Evolutionary conservation across 2,329 filamentous ascomycete species (phyloP).

Genomic region (Sclerotiophoma versabilis): DNA sequence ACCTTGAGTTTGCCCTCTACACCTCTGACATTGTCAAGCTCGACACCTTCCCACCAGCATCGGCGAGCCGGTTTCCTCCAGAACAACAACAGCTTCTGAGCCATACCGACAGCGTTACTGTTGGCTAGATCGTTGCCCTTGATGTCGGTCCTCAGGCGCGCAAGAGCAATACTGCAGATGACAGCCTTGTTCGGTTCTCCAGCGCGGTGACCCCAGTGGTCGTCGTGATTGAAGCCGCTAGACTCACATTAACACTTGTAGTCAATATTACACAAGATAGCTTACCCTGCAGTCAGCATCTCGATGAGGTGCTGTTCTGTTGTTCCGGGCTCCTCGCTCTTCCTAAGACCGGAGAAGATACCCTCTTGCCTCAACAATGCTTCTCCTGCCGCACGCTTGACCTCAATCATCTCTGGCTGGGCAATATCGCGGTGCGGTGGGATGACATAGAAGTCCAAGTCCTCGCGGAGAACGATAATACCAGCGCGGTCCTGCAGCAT

Average conservation of each 20-base stretch:
- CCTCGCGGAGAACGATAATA: slow-evolving; percentile 95
- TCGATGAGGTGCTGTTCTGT: slow-evolving; percentile 98
- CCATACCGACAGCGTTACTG: slow-evolving; percentile 88
- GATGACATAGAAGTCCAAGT: slow-evolving; percentile 97
- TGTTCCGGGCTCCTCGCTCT: slow-evolving; percentile 93
- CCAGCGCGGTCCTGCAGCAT: slow-evolving; percentile 88
- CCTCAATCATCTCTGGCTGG: slow-evolving; percentile 90
- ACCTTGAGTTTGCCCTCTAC: slow-evolving; percentile 93
- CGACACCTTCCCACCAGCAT: slow-evolving; percentile 99
- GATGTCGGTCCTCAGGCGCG: slow-evolving; percentile 90
- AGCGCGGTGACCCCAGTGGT: slow-evolving; percentile 95
- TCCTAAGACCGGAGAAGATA: slow-evolving; percentile 93
- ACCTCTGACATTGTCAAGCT: slow-evolving; percentile 86
- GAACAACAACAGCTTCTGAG: slow-evolving; percentile 95
- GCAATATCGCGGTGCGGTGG: slow-evolving; percentile 84
- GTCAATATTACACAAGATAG: neutral
- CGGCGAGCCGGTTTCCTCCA: slow-evolving; percentile 96
- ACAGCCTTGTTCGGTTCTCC: slow-evolving; percentile 98
- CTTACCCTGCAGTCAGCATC: slow-evolving; percentile 97
- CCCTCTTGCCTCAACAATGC: slow-evolving; percentile 89
- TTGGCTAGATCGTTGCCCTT: slow-evolving; percentile 77
- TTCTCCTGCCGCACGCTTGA: slow-evolving; percentile 89
- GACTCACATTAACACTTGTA: slow-evolving; percentile 12
- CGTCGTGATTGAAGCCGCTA: slow-evolving; percentile 96
- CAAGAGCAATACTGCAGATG: slow-evolving; percentile 93